Evolutionary conservation across 2,329 filamentous ascomycete species (phyloP).

Genomic region (Shiraia bambusicola): DNA sequence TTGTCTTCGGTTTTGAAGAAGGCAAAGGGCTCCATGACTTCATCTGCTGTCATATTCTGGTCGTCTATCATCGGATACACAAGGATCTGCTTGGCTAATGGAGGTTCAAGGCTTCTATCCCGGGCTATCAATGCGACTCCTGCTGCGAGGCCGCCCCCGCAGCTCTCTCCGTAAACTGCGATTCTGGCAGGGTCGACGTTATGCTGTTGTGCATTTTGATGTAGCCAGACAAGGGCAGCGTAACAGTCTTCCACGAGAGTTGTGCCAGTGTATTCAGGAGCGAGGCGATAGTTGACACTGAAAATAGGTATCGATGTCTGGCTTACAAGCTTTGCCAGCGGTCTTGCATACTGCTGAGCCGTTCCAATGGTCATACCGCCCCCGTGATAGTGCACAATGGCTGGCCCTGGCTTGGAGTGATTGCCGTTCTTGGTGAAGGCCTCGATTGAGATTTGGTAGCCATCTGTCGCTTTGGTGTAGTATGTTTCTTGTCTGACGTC

Average conservation of each 20-base stretch:
- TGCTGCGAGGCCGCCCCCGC: constrained; percentile 49
- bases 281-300: constrained; percentile 16
- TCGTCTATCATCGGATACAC: constrained; percentile 55
- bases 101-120: constrained; percentile 35
- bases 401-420: neutral
- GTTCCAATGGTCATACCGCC: constrained; percentile 42
- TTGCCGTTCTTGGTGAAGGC: neutral
- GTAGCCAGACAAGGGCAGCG: constrained; percentile 44
- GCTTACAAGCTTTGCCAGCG: constrained; percentile 11
- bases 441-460: neutral
- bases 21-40: constrained; percentile 5
- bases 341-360: constrained; percentile 24
- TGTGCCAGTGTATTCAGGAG: constrained; percentile 9
- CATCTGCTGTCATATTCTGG: constrained; percentile 28
- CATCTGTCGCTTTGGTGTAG: neutral
- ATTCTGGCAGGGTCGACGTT: constrained; percentile 46
- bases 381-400: constrained; percentile 34
- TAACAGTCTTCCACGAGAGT: constrained; percentile 42
- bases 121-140: constrained; percentile 44
- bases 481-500: too few species aligned
- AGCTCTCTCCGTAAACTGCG: constrained; percentile 48
- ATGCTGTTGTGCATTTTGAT: constrained; percentile 41
- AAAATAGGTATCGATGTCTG: constrained; percentile 27
- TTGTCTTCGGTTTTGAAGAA: constrained; percentile 36
- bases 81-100: constrained; percentile 48